A percentile compares a stretch with the other conserved stretches of the same genome.
phyloP scores from a whole-genome alignment of 257 asterid genomes.

The Schizonepeta tenuifolia region DNA sequence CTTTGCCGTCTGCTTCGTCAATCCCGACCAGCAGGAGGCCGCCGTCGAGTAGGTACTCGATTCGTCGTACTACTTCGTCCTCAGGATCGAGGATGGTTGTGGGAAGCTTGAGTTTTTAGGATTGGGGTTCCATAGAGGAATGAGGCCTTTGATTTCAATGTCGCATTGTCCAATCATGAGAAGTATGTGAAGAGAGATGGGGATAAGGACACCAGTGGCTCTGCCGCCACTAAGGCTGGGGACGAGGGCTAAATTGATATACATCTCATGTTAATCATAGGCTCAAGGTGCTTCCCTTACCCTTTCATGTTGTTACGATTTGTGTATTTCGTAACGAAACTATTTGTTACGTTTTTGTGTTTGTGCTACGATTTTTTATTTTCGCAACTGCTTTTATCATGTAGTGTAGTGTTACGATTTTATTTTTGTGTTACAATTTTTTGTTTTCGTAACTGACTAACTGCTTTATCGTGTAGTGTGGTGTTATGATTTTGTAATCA shows the following conservation, averaged over 20 bases:
- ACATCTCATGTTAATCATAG: conserved; percentile 89
- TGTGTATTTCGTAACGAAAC: too few species aligned
- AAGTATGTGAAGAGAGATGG: conserved; percentile 85
- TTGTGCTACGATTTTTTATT: too few species aligned
- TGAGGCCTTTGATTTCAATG: conserved; percentile 96
- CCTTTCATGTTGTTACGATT: too few species aligned
- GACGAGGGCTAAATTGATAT: conserved; percentile 70
- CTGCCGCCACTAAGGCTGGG: conserved; percentile 38
- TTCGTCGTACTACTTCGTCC: conserved; percentile 87
- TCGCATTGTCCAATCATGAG: conserved; percentile 87
- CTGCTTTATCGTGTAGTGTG: too few species aligned
- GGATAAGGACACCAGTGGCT: conserved; percentile 60
- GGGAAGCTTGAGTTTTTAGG: conserved; percentile 94
- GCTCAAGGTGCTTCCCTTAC: conserved; percentile 54
- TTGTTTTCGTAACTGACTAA: too few species aligned
- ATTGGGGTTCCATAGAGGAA: conserved; percentile 82
- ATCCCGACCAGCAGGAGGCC: conserved; percentile 83
- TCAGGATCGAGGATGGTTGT: conserved; percentile 90
- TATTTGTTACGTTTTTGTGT: too few species aligned
- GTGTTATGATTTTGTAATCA: too few species aligned
- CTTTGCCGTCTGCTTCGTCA: conserved; percentile 89
- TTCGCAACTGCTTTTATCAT: too few species aligned
- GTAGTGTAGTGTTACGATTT: too few species aligned
- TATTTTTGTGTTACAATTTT: too few species aligned
- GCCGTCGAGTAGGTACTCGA: conserved; percentile 91